Conservation (phyloP, 805 yeast species). For the Blastobotrys terrestris region DNA sequence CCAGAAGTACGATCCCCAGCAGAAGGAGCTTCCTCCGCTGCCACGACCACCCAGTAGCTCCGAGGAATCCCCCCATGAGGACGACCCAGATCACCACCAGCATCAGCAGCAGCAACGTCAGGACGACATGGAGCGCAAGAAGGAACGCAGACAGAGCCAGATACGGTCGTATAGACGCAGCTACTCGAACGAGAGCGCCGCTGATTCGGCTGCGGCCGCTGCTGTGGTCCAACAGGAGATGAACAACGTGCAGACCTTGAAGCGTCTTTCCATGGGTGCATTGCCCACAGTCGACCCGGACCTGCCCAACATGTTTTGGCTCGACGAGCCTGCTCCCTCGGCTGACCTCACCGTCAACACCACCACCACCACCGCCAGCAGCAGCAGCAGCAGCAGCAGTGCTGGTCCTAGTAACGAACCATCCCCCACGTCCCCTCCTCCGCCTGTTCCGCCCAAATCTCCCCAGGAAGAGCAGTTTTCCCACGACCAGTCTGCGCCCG, state of each 20-base stretch:
- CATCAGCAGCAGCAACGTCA: background rate
- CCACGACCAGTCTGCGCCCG: constrained; percentile 1
- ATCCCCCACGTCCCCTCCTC: background rate
- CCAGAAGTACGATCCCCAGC: background rate
- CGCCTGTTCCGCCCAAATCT: constrained; percentile 2
- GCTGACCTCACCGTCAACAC: background rate
- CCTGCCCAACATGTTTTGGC: constrained; percentile 22
- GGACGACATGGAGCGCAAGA: background rate
- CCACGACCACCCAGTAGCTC: background rate
- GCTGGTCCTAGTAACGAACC: background rate
- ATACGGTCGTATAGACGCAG: background rate
- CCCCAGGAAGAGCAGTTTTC: constrained; percentile 3
- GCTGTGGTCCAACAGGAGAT: constrained; percentile 38
- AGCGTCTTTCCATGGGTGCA: constrained; percentile 36
- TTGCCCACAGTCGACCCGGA: constrained; percentile 36
- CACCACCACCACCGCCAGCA: background rate
- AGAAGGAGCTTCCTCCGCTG: background rate
- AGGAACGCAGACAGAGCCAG: background rate
- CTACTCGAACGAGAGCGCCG: constrained; percentile 12
- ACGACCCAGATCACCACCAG: background rate
- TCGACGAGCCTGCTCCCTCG: background rate
- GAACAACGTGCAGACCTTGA: constrained; percentile 34
- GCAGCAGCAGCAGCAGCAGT: background rate
- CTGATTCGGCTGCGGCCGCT: constrained; percentile 19
- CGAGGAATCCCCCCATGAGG: background rate